Conservation (phyloP, 495 filamentous ascomycete genomes). For the Penicillium taxi region DNA sequence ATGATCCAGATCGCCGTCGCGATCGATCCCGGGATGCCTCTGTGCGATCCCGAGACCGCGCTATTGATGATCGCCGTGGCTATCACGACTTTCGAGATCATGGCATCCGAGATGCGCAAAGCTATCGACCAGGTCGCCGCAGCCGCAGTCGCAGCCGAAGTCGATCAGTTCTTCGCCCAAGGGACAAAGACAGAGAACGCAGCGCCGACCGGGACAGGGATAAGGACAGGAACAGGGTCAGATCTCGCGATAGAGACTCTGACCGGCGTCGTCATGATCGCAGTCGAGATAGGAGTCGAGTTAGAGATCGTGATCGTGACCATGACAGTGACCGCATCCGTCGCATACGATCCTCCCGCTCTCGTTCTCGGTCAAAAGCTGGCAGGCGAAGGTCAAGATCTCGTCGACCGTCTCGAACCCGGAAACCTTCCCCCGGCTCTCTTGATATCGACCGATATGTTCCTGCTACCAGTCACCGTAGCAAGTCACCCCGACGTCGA, state of each 20-base stretch:
- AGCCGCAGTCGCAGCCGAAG: slow-evolving; percentile 39
- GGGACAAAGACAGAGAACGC: slow-evolving; percentile 26
- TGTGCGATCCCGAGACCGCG: slow-evolving; percentile 30
- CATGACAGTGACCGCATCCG: slow-evolving; percentile 23
- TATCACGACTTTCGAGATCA: slow-evolving; percentile 36
- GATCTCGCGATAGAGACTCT: slow-evolving; percentile 25
- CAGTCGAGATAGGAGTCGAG: slow-evolving; percentile 21
- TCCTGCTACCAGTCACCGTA: slow-evolving; percentile 36
- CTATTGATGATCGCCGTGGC: slow-evolving; percentile 25
- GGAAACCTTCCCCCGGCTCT: slow-evolving; percentile 22
- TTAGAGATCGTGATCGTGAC: slow-evolving; percentile 19
- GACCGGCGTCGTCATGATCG: slow-evolving; percentile 22
- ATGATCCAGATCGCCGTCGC: slow-evolving; percentile 26
- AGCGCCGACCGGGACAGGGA: slow-evolving; percentile 31
- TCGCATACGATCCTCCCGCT: slow-evolving; percentile 20
- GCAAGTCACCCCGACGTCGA: slow-evolving; percentile 39
- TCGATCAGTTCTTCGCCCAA: slow-evolving; percentile 23
- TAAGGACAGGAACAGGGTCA: slow-evolving; percentile 31
- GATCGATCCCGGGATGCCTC: slow-evolving; percentile 31
- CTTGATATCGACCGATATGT: slow-evolving; percentile 47
- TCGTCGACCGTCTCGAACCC: slow-evolving; percentile 17
- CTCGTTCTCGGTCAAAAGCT: slow-evolving; percentile 10
- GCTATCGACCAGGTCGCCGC: slow-evolving; percentile 30
- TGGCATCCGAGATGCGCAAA: slow-evolving; percentile 29
- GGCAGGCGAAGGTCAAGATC: slow-evolving; percentile 25